A percentile compares a stretch with the other conserved stretches of the same genome.
phyloP scores from a whole-genome alignment of 805 yeast genomes.

The Metschnikowia shivogae region DNA sequence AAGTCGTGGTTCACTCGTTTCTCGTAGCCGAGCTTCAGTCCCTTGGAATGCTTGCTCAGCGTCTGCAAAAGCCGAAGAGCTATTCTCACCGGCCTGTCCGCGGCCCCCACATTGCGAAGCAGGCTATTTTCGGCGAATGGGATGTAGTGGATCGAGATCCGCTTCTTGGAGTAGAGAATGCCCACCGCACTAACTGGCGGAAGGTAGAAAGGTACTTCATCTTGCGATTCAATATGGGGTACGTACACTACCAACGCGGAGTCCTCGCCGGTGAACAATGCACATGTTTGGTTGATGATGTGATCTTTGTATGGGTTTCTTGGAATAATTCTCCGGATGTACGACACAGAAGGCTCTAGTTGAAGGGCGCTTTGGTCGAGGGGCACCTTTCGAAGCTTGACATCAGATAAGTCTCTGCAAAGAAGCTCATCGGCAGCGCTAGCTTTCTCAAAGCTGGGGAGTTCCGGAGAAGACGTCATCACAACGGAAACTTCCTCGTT shows the following conservation, averaged over 20 bases:
- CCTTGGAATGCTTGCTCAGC: conserved; percentile 76
- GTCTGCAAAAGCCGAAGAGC: conserved; percentile 78
- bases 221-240: conserved; percentile 62
- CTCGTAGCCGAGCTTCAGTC: conserved; percentile 78
- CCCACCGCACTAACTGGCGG: conserved; percentile 83
- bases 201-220: conserved; percentile 80
- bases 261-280: conserved; percentile 38
- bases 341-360: conserved; percentile 39
- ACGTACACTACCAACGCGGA: conserved; percentile 63
- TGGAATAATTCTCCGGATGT: conserved; percentile 86
- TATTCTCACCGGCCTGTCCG: conserved; percentile 71
- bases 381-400: conserved; percentile 28
- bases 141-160: conserved; percentile 68
- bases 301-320: conserved; percentile 84
- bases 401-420: conserved; percentile 33
- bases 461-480: conserved; percentile 23
- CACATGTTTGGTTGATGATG: conserved; percentile 81
- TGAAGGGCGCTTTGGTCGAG: conserved; percentile 18
- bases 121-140: conserved; percentile 45
- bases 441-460: conserved; percentile 24
- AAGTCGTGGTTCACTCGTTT: conserved; percentile 86
- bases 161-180: conserved; percentile 45
- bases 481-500: conserved; percentile 28
- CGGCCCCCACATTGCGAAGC: conserved; percentile 30
- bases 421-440: conserved; percentile 14